Percentiles rank a stretch among this genome's conserved stretches.
Evolutionary conservation across 108 stramenopile species (phyloP).

Genomic region (Schizochytrium sp.): DNA sequence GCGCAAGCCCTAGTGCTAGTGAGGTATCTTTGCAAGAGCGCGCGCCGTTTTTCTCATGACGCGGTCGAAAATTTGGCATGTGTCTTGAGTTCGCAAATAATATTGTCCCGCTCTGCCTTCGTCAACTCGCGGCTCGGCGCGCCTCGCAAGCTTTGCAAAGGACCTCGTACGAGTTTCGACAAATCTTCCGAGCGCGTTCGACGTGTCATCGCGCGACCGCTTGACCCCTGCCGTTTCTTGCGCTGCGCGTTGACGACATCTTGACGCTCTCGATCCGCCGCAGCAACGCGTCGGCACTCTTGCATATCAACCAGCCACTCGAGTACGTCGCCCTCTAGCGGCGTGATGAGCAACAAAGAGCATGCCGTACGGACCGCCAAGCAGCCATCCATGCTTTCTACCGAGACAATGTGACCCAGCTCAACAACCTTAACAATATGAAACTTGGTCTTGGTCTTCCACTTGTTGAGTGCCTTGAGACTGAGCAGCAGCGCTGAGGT

Average conservation of each 20-base stretch:
- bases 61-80: background rate
- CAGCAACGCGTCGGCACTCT: background rate
- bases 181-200: background rate
- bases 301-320: background rate
- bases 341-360: background rate
- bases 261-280: background rate
- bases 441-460: background rate
- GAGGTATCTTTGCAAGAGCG: too few species aligned
- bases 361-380: background rate
- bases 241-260: conserved; percentile 2
- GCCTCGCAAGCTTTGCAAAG: too few species aligned
- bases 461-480: background rate
- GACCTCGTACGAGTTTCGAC: too few species aligned
- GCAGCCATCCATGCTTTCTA: background rate
- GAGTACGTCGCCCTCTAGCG: background rate
- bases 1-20: too few species aligned
- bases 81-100: background rate
- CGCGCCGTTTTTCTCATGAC: background rate
- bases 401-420: background rate
- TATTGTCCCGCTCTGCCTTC: background rate
- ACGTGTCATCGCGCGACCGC: background rate
- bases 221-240: background rate
- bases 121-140: background rate
- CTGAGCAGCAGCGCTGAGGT: background rate
- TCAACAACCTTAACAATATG: background rate